Percentiles rank a stretch among this genome's conserved stretches.
Evolutionary conservation across 768 basidiomycete genomes (phyloP).

Genomic region (Pulveroboletus sp.): DNA sequence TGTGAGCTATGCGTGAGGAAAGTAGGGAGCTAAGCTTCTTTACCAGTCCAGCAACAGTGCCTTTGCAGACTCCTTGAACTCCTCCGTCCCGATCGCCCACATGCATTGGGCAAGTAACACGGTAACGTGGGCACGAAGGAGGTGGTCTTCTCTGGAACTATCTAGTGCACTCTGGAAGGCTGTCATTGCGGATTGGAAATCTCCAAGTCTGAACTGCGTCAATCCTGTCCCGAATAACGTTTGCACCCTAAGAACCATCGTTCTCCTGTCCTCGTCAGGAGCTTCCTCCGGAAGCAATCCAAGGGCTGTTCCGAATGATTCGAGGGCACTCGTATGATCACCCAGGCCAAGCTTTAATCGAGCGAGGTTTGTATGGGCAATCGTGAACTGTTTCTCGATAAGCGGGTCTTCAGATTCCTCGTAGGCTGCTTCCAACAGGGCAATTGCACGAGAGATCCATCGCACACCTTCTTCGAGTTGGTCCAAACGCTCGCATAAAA

Average conservation of each 20-base stretch:
- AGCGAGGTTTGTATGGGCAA: conserved; percentile 79
- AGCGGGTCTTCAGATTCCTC: conserved; percentile 79
- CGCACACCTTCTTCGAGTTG: conserved; percentile 57
- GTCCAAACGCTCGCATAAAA: conserved; percentile 82
- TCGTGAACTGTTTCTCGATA: conserved; percentile 73
- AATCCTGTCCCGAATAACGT: conserved; percentile 69
- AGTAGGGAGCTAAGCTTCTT: conserved; percentile 17
- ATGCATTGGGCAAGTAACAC: conserved; percentile 81
- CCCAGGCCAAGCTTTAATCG: conserved; percentile 62
- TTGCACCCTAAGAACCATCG: conserved; percentile 50
- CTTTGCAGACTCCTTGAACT: conserved; percentile 74
- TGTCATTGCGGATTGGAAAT: conserved; percentile 58
- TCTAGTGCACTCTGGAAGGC: conserved; percentile 65
- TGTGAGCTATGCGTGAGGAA: conserved; percentile 13
- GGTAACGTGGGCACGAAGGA: conserved; percentile 60
- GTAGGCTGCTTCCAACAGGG: conserved; percentile 78
- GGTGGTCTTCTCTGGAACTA: conserved; percentile 43
- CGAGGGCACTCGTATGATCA: conserved; percentile 56
- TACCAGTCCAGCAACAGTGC: conserved; percentile 79
- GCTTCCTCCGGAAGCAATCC: conserved; percentile 59
- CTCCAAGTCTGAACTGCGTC: conserved; percentile 59
- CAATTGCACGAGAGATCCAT: conserved; percentile 57
- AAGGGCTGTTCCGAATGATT: conserved; percentile 67
- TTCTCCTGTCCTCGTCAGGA: conserved; percentile 30
- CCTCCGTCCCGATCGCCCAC: conserved; percentile 77